Evolutionary conservation across 345 rosid species (phyloP).

Genomic region (Syzygium aqueum): DNA sequence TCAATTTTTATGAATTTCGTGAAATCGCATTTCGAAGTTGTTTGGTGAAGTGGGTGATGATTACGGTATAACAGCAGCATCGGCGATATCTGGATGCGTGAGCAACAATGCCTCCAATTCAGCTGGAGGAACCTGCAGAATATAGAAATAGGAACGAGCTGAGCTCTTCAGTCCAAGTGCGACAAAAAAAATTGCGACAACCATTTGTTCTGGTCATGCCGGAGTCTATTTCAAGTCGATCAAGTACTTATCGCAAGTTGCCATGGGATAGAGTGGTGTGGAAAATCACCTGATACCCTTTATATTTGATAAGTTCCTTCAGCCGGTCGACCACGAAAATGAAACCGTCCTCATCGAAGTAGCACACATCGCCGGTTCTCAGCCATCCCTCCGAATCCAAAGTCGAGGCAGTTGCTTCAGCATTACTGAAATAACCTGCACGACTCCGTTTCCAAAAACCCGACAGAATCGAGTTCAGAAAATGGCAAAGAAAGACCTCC

Average conservation of each 20-base stretch:
- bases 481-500: neutral
- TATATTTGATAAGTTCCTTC: constrained; percentile 91
- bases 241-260: neutral
- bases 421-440: constrained; percentile 70
- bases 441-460: neutral
- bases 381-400: constrained; percentile 85
- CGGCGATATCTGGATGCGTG: constrained; percentile 56
- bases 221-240: neutral
- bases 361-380: constrained; percentile 92
- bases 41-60: neutral
- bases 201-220: neutral
- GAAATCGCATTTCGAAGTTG: neutral
- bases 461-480: neutral
- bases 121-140: constrained; percentile 76
- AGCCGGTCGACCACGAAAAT: constrained; percentile 78
- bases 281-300: constrained; percentile 71
- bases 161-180: neutral
- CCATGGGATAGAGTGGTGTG: neutral
- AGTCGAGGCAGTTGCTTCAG: constrained; percentile 69
- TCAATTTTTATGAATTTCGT: neutral
- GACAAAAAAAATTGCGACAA: neutral
- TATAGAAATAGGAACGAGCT: neutral
- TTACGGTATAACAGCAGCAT: constrained; percentile 88
- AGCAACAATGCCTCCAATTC: constrained; percentile 82
- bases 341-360: constrained; percentile 77